These are phyloP conservation scores for Anthracocystis setariae DNA, from an alignment of 1,284 basidiomycete genomes.

Conservation along the genomic window DNA sequence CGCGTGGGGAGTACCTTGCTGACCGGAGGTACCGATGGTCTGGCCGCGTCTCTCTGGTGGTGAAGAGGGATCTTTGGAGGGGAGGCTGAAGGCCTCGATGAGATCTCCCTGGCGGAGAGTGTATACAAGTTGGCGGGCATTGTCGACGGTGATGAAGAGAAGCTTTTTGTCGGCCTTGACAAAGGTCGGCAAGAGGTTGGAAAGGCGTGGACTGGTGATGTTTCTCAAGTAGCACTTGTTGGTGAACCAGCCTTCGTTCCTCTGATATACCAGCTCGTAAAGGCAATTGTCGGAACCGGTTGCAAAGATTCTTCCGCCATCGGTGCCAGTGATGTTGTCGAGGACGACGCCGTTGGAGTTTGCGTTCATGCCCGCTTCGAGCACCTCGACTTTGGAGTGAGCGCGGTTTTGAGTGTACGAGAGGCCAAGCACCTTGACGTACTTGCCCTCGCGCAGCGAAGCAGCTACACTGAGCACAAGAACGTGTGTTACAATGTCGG, in stretches of 20 bases:
- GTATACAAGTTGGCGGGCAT: constrained; percentile 58
- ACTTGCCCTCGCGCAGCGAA: constrained; percentile 71
- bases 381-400: constrained; percentile 78
- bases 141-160: constrained; percentile 57
- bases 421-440: constrained; percentile 86
- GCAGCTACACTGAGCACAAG: constrained; percentile 84
- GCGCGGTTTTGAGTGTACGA: constrained; percentile 69
- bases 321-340: constrained; percentile 81
- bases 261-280: constrained; percentile 92
- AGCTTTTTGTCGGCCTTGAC: constrained; percentile 73
- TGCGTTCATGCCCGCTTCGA: constrained; percentile 86
- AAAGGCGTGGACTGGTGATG: constrained; percentile 70
- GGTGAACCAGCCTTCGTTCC: constrained; percentile 91
- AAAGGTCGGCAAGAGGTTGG: constrained; percentile 65
- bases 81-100: constrained; percentile 63
- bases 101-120: constrained; percentile 58
- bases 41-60: constrained; percentile 58
- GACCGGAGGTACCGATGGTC: constrained; percentile 60
- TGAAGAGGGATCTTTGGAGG: constrained; percentile 51
- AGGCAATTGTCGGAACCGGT: constrained; percentile 84
- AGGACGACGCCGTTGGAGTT: constrained; percentile 78
- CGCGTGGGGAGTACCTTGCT: constrained; percentile 60
- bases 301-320: constrained; percentile 89
- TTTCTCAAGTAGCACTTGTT: constrained; percentile 80
- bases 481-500: constrained; percentile 88